Conservation (phyloP, 2,329 filamentous ascomycete species). For the Orbilia oligospora region DNA sequence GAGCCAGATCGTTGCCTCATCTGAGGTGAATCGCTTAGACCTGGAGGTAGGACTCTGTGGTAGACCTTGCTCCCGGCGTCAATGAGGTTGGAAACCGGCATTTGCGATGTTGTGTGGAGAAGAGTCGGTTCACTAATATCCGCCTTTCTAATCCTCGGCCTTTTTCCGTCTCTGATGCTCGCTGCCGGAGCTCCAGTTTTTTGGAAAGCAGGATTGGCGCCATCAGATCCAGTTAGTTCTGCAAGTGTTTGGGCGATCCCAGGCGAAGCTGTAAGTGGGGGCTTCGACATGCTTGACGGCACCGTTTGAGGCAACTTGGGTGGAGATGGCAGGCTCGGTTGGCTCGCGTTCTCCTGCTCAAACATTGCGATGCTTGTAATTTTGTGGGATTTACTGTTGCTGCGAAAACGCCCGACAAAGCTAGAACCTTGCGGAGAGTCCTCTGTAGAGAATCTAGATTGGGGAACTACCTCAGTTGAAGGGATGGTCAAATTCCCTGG, state of each 20-base stretch:
- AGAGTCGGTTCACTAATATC: conserved; percentile 56
- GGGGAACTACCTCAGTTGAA: conserved; percentile 15
- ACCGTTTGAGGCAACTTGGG: conserved; percentile 25
- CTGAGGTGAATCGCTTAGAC: conserved; percentile 48
- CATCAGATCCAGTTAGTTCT: conserved; percentile 49
- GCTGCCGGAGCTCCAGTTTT: conserved; percentile 27
- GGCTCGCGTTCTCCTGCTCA: conserved; percentile 45
- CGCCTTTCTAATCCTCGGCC: conserved; percentile 42
- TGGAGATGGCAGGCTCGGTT: conserved; percentile 37
- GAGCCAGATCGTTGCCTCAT: conserved; percentile 51
- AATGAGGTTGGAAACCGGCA: conserved; percentile 58
- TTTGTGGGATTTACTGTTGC: conserved; percentile 56
- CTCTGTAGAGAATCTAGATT: conserved; percentile 52
- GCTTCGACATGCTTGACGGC: conserved; percentile 41
- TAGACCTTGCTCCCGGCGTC: conserved; percentile 51
- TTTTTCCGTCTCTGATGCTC: conserved; percentile 35
- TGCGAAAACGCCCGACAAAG: conserved; percentile 51
- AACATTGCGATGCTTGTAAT: conserved; percentile 46
- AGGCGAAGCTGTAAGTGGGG: conserved; percentile 28
- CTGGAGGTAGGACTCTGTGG: conserved; percentile 44
- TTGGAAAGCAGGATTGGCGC: conserved; percentile 50
- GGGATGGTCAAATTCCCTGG: conserved; percentile 46
- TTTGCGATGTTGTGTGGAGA: conserved; percentile 53
- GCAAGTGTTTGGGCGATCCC: conserved; percentile 44
- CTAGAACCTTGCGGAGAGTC: conserved; percentile 49